These are phyloP conservation scores for Piper longum DNA, from an alignment of 164 flowering plant species.

Conservation along the genomic window DNA sequence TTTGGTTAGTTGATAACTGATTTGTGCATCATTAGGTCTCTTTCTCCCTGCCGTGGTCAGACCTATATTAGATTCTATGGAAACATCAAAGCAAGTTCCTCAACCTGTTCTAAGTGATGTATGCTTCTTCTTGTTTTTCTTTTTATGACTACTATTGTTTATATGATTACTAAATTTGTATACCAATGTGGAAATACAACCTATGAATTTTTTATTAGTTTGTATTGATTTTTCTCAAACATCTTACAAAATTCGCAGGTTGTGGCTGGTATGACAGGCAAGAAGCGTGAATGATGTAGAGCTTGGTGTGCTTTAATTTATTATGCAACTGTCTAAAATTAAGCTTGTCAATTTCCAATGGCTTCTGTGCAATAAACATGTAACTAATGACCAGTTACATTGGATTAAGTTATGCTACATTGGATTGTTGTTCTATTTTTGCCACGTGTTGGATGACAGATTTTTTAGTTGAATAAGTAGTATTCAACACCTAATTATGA, in stretches of 20 bases:
- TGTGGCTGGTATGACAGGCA: conserved; percentile 16
- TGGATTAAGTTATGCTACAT: too few relatives aligned
- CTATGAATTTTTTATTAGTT: not conserved
- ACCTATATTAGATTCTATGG: conserved; percentile 75
- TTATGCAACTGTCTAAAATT: not conserved
- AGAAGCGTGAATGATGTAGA: conserved; percentile 4
- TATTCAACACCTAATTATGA: too few relatives aligned
- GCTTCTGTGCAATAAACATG: too few relatives aligned
- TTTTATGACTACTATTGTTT: too few relatives aligned
- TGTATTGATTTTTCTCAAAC: not conserved
- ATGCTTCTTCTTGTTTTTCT: not conserved
- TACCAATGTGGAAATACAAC: not conserved
- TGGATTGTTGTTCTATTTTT: too few relatives aligned
- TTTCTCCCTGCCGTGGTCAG: conserved; percentile 96
- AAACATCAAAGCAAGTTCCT: conserved; percentile 62
- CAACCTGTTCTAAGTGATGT: conserved; percentile 69
- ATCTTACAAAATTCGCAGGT: conserved; percentile 9
- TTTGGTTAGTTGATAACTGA: not conserved
- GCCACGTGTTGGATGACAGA: too few relatives aligned
- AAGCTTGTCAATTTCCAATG: too few relatives aligned
- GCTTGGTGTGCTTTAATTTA: not conserved
- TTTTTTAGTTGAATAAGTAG: too few relatives aligned
- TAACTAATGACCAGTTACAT: too few relatives aligned
- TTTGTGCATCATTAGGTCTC: conserved; percentile 40
- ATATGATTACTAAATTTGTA: too few relatives aligned